Conservation (phyloP, 768 basidiomycete species). For the Boletus vermiculosoides region DNA sequence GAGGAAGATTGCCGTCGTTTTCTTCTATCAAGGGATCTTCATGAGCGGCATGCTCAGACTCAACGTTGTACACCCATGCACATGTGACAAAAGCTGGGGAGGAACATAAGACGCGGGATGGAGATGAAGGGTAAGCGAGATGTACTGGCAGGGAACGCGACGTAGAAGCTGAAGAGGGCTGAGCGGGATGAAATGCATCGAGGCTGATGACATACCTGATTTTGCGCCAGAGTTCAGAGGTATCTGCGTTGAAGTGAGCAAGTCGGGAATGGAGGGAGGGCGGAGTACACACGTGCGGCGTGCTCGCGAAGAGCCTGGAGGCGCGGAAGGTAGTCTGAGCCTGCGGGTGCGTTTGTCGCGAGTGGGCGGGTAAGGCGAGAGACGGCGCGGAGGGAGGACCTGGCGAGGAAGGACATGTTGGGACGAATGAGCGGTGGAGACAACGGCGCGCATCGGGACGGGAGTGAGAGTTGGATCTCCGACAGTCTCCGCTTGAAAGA, state of each 20-base stretch:
- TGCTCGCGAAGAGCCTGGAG: constrained; percentile 62
- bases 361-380: constrained; percentile 35
- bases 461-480: constrained; percentile 17
- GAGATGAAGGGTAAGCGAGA: constrained; percentile 14
- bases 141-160: constrained; percentile 74
- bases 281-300: constrained; percentile 51
- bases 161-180: constrained; percentile 54
- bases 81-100: constrained; percentile 23
- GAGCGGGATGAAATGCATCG: not conserved
- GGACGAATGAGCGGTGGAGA: not conserved
- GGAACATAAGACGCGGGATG: constrained; percentile 12
- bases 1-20: constrained; percentile 70
- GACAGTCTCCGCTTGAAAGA: constrained; percentile 33
- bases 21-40: constrained; percentile 66
- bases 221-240: constrained; percentile 81
- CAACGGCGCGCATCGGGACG: constrained; percentile 32
- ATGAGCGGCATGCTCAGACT: constrained; percentile 69
- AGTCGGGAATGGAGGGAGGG: constrained; percentile 1
- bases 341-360: constrained; percentile 39
- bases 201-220: constrained; percentile 58
- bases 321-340: constrained; percentile 47
- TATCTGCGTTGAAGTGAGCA: constrained; percentile 45
- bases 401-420: constrained; percentile 51
- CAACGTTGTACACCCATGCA: constrained; percentile 51
- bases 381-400: constrained; percentile 47